phyloP scores from a whole-genome alignment of 176 grass and related monocot genomes.

The Eleusine indica region DNA sequence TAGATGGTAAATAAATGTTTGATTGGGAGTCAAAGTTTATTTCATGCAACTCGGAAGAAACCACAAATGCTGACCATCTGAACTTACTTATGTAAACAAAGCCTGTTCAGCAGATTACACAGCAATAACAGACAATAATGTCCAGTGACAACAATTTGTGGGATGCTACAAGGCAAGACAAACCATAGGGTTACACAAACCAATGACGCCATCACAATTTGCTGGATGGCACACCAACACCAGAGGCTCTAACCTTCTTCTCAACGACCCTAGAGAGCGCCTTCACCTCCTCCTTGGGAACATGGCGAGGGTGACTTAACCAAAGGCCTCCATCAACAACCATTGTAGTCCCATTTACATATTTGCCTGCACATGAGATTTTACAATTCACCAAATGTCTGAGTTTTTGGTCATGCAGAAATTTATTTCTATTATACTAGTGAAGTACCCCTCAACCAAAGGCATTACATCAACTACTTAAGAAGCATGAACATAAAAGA shows the following conservation, averaged over 20 bases:
- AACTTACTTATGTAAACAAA: background rate
- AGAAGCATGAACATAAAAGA: background rate
- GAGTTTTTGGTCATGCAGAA: background rate
- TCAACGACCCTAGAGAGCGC: constrained; percentile 66
- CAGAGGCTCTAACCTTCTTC: constrained; percentile 62
- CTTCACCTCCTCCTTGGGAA: constrained; percentile 81
- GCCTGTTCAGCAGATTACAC: constrained; percentile 18
- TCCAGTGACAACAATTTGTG: background rate
- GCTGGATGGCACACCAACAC: constrained; percentile 61
- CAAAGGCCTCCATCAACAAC: constrained; percentile 91
- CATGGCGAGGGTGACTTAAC: constrained; percentile 71
- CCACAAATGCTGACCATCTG: background rate
- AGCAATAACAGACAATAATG: background rate
- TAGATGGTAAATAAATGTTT: background rate
- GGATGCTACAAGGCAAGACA: constrained; percentile 5
- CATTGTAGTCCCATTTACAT: constrained; percentile 80
- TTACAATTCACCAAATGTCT: constrained; percentile 23
- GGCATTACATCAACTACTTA: background rate
- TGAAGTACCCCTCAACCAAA: background rate
- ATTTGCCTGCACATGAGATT: constrained; percentile 75
- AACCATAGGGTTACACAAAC: background rate
- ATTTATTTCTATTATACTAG: background rate
- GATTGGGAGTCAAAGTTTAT: background rate
- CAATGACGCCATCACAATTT: constrained; percentile 59
- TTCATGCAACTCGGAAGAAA: background rate